Evolutionary conservation across 768 basidiomycete genomes (phyloP).

Genomic region (Podaxis rugospora): DNA sequence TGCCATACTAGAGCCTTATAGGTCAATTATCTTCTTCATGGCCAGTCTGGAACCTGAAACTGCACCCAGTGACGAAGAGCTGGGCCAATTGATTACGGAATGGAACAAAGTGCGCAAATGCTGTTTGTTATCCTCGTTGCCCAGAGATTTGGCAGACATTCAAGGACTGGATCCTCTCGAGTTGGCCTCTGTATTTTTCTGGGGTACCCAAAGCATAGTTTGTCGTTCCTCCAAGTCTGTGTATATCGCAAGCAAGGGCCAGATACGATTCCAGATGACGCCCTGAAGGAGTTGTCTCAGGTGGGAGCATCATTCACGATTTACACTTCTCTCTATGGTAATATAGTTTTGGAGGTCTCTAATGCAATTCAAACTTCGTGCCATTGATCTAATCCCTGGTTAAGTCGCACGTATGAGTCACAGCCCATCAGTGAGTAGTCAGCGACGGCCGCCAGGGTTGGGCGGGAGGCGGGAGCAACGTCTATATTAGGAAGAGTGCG

Average conservation of each 20-base stretch:
- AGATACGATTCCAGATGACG: not conserved
- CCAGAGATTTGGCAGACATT: not conserved
- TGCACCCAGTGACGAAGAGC: not conserved
- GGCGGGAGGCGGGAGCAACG: not conserved
- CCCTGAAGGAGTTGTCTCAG: not conserved
- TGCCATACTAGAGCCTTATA: not conserved
- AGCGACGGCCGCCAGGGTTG: not conserved
- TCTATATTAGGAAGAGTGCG: conserved; percentile 1
- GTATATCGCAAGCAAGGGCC: not conserved
- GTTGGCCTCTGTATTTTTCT: not conserved
- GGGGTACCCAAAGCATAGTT: not conserved
- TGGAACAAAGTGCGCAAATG: not conserved
- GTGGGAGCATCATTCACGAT: not conserved
- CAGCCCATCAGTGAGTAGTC: not conserved
- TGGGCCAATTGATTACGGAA: not conserved
- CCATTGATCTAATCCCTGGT: not conserved
- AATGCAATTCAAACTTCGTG: too few relatives aligned
- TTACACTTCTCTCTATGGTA: too few relatives aligned
- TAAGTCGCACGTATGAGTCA: not conserved
- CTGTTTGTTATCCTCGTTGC: not conserved
- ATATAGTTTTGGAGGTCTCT: too few relatives aligned
- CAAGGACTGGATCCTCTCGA: not conserved
- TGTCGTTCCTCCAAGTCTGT: not conserved
- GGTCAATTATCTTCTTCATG: not conserved
- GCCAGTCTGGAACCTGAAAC: not conserved